Evolutionary conservation across 768 basidiomycete genomes (phyloP), one percentile per base, ranked within the genome.

Genomic region (Multifurca ochricompacta): DNA sequence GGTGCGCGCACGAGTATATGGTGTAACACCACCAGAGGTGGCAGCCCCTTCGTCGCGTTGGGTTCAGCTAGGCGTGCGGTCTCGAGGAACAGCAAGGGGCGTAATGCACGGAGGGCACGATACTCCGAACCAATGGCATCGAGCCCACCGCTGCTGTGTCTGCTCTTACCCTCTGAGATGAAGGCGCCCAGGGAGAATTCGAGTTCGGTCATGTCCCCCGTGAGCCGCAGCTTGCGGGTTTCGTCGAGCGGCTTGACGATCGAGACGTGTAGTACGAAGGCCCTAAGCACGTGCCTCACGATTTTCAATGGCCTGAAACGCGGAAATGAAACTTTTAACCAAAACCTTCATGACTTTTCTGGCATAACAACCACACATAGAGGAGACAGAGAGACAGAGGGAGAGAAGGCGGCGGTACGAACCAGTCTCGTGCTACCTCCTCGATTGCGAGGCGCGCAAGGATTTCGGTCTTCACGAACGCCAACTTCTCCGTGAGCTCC

Each of bases 141-240:
- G 37, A 95, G 72, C 61, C 79, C 80, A 10, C 79, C 77, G 4
- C 48, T 30, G 1, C 81, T 79, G 5, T 83, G 79, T 62, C 82
- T 80, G 53, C 73, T 74, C 58, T 79, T 66, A 46, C 75, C 74
- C 51, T 83, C 81, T 1, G 72, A 73, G 71, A 84, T 74, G 67
- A 97, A 89, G 3, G 87, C 80, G 62, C 83, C 87, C 51, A 99
- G 67, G 0, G 89, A 83, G 67, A 98, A 96, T 71, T 99, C 96
- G 56, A 98, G 77, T 67, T 92, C 89, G 0, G 94, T 88, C 92
- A 97, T 95, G 68, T 99, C 95, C 43, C 83, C 88, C 53, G 92
- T 91, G 59, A 98, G 75, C 70, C 95, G 93, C 23, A 99, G 78
- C 67, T 96, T 97, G 13, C 94, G 93, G 54, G 80, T 79, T 72